A percentile compares a stretch with the other conserved stretches of the same genome.
Evolutionary conservation across 352 stramenopile genomes (phyloP).

Genomic region (Phytophthora litchii): DNA sequence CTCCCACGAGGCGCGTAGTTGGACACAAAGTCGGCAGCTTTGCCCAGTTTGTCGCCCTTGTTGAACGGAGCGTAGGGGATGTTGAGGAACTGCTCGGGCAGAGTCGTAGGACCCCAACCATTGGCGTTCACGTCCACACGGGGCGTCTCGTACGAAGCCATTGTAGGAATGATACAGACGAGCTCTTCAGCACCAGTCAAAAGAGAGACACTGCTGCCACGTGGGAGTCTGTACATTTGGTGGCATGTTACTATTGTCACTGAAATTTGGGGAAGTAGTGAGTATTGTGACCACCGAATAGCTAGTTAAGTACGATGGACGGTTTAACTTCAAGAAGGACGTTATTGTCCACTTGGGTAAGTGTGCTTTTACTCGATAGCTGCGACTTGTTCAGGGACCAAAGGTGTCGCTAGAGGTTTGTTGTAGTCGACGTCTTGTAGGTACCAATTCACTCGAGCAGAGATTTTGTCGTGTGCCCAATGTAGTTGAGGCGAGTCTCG

Average conservation of each 20-base stretch:
- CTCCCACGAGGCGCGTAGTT: conserved; percentile 68
- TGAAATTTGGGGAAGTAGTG: no score
- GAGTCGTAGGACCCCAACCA: conserved; percentile 85
- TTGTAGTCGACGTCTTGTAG: conserved; percentile 28
- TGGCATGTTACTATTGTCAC: background rate
- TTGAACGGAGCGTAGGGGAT: conserved; percentile 97
- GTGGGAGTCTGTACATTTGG: background rate
- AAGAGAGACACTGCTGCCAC: conserved; percentile 3
- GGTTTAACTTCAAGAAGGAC: no score
- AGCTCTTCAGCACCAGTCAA: conserved; percentile 26
- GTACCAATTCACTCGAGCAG: conserved; percentile 50
- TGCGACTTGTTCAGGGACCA: conserved; percentile 16
- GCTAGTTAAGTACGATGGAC: no score
- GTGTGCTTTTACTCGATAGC: conserved; percentile 32
- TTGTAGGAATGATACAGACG: conserved; percentile 37
- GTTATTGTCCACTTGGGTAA: no score
- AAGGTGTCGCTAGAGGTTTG: background rate
- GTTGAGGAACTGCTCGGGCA: conserved; percentile 91
- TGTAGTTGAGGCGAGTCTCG: conserved; percentile 57
- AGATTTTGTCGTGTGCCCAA: conserved; percentile 76
- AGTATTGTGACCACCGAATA: no score
- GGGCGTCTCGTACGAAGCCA: conserved; percentile 80
- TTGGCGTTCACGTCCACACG: conserved; percentile 82
- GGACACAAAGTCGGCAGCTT: conserved; percentile 93
- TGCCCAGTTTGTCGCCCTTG: conserved; percentile 94